Base-by-base conservation (phyloP, 106 monocot species). In the Allium cepa region DNA sequence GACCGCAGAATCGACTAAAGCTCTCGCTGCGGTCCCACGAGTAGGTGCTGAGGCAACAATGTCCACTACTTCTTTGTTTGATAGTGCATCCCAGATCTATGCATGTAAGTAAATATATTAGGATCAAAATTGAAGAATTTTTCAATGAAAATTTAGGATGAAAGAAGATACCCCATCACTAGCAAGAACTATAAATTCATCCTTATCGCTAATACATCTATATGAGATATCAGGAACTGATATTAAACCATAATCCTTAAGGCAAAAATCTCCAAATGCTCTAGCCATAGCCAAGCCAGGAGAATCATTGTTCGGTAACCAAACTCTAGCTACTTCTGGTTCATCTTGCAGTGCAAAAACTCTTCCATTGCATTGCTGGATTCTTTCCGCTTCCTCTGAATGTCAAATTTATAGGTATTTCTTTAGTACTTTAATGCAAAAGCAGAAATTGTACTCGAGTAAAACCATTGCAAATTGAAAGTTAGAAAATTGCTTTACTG, bases 251-350 rank as follows among this genome's bases (percentile, higher is more conserved):
- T 78, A 88, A 57, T 88, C 80, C 60, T 92, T 92, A 28, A 92
- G 73, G 57, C 92, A 92, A 71, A 88, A 88, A 66, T 92, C 92
- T 9, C 92, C 92, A 79, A 92, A 92, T 69, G 92, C 92, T 78
- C 92, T 88, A 50, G 88, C 82, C 92, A 92, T 92, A 12, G 92
- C 92, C 50, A 92, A 60, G 49, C 92, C 92, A 56, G 92, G 92
- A 9, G 88, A 84, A 62, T 92, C 84, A 64, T 73, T 74, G 64
- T 92, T 88, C 27, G 92, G 92, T 61, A 92, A 66, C 92, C 92
- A 92, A n/a, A 92, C 80, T 8, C 92, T 77, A 8, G 78, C 73
- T 64, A 92, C 85, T 53, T 88, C 85, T 15, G 92, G 92, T 73
- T 92, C 92, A 76, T 92, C 88, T 51, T 92, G 88, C 68, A 92